Base-by-base conservation (phyloP, 1,284 basidiomycete genomes). In the Moniliophthora roreri region DNA sequence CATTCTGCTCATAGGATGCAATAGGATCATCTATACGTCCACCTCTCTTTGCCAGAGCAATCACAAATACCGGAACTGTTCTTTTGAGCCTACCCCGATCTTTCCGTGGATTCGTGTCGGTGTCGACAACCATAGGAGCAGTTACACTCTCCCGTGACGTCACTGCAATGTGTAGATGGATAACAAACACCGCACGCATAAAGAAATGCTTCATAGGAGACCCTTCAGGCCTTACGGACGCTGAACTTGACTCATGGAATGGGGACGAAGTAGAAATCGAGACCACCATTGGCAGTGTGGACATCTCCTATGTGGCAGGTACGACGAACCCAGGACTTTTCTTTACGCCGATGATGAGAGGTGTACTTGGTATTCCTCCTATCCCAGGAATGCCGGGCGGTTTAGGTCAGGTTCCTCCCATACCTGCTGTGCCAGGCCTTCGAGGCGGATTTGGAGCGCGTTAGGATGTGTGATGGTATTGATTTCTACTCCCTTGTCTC, bases 121-220 rank as follows among this genome's bases (percentile, higher is more conserved):
- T 50, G 3, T 15, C 37, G 11, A 41, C 48, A 23, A 41, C 48
- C 18, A 34, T 50, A 24, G 48, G 48, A 3, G 26, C 23, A 7
- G 48, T 50, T 24, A 2, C 13, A 2, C 37, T 50, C 15, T 28
- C 48, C 20, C 39, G 36, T 7, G 48, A 41, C 9, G 37, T 50
- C 18, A 4, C 11, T 18, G 15, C 10, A 11, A 26, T 13, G 4
- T 7, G 16, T 10, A 18, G 48, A 15, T 50, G 48, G 48, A 40
- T 28, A 4, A 26, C 7, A 16, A 10, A 36, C 13, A 13, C 10
- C 4, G 20, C 23, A 21, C 9, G 48, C 16, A 32, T 28, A 15
- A 40, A 38, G 32, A 50, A 28, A 32, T 20, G 21, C 13, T 50
- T 50, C 21, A 15, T 50, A n/a, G 48, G 48, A 13, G 48, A 50